Evolutionary conservation across 768 basidiomycete species (phyloP).

Genomic region (Mycena polygramma): DNA sequence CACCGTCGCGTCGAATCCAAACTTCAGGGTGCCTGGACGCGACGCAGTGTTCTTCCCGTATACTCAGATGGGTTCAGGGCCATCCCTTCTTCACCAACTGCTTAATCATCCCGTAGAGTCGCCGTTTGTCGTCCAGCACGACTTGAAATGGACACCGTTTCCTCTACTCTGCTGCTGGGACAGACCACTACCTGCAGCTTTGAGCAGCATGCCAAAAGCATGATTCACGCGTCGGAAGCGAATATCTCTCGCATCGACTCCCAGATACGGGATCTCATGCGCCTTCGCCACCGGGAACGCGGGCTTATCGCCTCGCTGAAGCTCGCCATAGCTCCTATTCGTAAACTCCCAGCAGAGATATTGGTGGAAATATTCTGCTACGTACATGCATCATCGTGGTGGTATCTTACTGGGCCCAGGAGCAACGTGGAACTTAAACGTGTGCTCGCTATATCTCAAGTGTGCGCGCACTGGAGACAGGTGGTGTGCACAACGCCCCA

Average conservation of each 20-base stretch:
- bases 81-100: too few species aligned
- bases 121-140: too few species aligned
- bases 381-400: too few species aligned
- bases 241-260: constrained; percentile 19
- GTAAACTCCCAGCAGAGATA: constrained; percentile 15
- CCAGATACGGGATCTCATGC: constrained; percentile 18
- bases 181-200: too few species aligned
- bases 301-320: constrained; percentile 9
- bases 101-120: too few species aligned
- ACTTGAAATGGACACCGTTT: too few species aligned
- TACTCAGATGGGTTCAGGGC: too few species aligned
- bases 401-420: not conserved
- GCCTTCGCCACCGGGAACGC: constrained; percentile 25
- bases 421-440: not conserved
- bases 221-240: not conserved
- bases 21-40: too few species aligned
- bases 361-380: constrained; percentile 4
- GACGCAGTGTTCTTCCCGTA: too few species aligned
- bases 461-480: constrained; percentile 25
- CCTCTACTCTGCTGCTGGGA: too few species aligned
- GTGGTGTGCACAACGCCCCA: constrained; percentile 10
- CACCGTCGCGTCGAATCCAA: too few species aligned
- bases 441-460: not conserved
- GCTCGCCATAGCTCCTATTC: constrained; percentile 12
- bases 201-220: too few species aligned